Percentiles rank a stretch among this genome's conserved stretches.
Conservation (phyloP, 306 rosid genomes). For the Lotus japonicus region DNA sequence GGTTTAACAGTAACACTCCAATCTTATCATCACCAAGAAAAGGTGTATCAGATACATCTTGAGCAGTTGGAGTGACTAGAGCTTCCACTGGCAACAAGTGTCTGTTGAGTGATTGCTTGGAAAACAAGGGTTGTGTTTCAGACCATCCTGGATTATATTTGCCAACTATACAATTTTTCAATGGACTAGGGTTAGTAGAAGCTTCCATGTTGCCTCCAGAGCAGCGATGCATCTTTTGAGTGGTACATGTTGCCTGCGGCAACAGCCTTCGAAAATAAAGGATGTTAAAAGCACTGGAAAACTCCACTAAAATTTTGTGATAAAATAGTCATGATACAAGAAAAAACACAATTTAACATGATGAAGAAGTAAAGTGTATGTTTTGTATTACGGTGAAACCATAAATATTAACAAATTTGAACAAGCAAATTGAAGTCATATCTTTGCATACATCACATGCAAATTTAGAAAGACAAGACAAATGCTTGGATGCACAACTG, state of each 20-base stretch:
- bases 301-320: not conserved
- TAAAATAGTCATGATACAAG: not conserved
- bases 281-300: constrained; percentile 9
- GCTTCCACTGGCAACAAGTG: constrained; percentile 55
- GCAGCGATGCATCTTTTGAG: constrained; percentile 47
- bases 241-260: constrained; percentile 43
- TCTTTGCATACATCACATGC: not conserved
- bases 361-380: not conserved
- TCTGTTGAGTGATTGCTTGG: constrained; percentile 45
- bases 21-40: constrained; percentile 59
- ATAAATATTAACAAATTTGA: not conserved
- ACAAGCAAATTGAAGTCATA: constrained; percentile 4
- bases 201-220: constrained; percentile 40
- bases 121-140: constrained; percentile 41
- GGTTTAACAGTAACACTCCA: constrained; percentile 87
- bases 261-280: constrained; percentile 31
- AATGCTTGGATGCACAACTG: not conserved
- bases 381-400: not conserved
- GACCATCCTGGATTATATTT: constrained; percentile 41
- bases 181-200: constrained; percentile 28
- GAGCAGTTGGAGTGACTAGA: constrained; percentile 47
- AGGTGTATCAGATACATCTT: constrained; percentile 40
- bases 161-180: constrained; percentile 29
- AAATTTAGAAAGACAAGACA: not conserved
- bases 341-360: not conserved